phyloP scores from a whole-genome alignment of 2,329 filamentous ascomycete species.

The Fusarium fujikuroi region DNA sequence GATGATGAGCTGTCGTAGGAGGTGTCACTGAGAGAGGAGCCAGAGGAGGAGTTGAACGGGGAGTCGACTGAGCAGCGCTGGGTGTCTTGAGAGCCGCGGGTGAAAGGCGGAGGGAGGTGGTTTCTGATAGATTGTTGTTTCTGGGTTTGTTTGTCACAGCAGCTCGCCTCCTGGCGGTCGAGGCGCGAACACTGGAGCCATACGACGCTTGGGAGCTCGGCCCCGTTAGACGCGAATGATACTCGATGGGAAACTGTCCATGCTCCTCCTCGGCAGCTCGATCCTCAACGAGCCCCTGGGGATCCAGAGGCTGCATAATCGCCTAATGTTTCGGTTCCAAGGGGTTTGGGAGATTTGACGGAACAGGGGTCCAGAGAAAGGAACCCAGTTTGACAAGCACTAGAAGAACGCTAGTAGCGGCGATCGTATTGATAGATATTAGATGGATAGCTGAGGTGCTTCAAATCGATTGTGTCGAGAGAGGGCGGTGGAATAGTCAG shows the following conservation, averaged over 20 bases:
- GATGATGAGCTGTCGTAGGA: conserved; percentile 31
- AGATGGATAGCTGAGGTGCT: neutral
- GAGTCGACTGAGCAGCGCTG: conserved; percentile 19
- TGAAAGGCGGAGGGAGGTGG: conserved; percentile 31
- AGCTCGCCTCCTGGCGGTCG: conserved; percentile 28
- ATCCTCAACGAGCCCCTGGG: conserved; percentile 39
- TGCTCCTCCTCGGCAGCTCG: conserved; percentile 25
- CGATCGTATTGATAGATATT: conserved; percentile 19
- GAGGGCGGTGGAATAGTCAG: neutral
- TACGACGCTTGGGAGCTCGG: conserved; percentile 30
- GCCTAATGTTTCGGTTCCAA: conserved; percentile 44
- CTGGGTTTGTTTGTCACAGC: conserved; percentile 30
- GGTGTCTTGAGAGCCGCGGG: conserved; percentile 29
- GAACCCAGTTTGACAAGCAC: conserved; percentile 27
- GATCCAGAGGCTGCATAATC: conserved; percentile 44
- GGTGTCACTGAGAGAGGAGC: conserved; percentile 24
- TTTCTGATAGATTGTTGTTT: conserved; percentile 37
- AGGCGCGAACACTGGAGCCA: conserved; percentile 36
- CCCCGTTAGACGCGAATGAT: conserved; percentile 38
- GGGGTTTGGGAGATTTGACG: conserved; percentile 40
- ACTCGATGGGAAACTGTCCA: conserved; percentile 38
- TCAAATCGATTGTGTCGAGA: conserved; percentile 1
- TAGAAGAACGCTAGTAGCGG: conserved; percentile 26
- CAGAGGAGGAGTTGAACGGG: conserved; percentile 15
- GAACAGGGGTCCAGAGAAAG: conserved; percentile 37